These are phyloP conservation scores for Phytophthora quininea DNA, from an alignment of 352 stramenopile species.

Conservation along the genomic window DNA sequence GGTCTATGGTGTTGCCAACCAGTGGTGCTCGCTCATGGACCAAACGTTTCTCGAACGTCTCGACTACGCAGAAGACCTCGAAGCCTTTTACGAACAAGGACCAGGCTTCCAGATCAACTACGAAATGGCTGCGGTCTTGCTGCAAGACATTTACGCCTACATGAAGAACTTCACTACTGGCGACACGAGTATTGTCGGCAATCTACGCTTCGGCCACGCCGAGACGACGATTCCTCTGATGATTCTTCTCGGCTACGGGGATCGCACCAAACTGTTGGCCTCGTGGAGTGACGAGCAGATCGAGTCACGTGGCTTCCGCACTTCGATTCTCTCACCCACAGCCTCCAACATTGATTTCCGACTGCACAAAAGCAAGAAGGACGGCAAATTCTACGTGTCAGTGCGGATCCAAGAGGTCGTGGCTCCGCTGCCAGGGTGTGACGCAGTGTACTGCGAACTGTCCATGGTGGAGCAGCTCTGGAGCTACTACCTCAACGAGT, in stretches of 20 bases:
- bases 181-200: conserved; percentile 39
- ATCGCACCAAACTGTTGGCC: conserved; percentile 40
- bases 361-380: conserved; percentile 46
- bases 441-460: conserved; percentile 48
- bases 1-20: conserved; percentile 48
- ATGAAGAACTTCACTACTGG: conserved; percentile 58
- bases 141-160: conserved; percentile 55
- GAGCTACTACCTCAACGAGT: conserved; percentile 57
- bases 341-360: conserved; percentile 79
- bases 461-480: conserved; percentile 52
- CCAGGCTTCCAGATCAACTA: conserved; percentile 74
- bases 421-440: conserved; percentile 53
- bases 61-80: conserved; percentile 73
- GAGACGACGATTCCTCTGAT: conserved; percentile 78
- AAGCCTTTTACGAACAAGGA: conserved; percentile 71
- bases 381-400: conserved; percentile 54
- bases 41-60: conserved; percentile 46
- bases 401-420: conserved; percentile 57
- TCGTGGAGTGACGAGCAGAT: conserved; percentile 46
- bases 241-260: conserved; percentile 64
- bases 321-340: conserved; percentile 66
- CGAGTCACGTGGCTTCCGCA: conserved; percentile 54
- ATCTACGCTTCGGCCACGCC: conserved; percentile 73
- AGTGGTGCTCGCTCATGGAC: conserved; percentile 72
- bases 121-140: conserved; percentile 68